phyloP scores from a whole-genome alignment of 2,329 filamentous ascomycete species.

The Hypoxylon sp. region DNA sequence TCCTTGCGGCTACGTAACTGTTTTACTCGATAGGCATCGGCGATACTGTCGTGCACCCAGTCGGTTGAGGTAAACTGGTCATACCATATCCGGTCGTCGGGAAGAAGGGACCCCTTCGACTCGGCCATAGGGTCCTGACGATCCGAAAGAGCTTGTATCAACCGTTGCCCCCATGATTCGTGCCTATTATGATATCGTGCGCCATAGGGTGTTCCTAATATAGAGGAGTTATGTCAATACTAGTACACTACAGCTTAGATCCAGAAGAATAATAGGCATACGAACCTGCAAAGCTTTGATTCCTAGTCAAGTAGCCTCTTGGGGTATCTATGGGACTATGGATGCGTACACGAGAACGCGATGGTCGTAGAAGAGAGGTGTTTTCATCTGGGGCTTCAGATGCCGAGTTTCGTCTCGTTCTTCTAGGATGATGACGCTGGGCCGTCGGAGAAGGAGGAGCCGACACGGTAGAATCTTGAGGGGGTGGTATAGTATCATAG shows the following conservation, averaged over 20 bases:
- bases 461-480: slow-evolving; percentile 35
- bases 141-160: slow-evolving; percentile 73
- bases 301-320: slow-evolving; percentile 53
- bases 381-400: slow-evolving; percentile 59
- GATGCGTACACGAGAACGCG: slow-evolving; percentile 61
- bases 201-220: slow-evolving; percentile 43
- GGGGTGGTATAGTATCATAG: slow-evolving; percentile 26
- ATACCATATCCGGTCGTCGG: slow-evolving; percentile 96
- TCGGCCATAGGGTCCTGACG: slow-evolving; percentile 72
- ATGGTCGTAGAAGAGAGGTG: slow-evolving; percentile 60
- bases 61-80: slow-evolving; percentile 98
- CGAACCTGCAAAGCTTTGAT: slow-evolving; percentile 63
- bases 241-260: neutral
- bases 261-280: slow-evolving; percentile 17
- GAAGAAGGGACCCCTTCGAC: slow-evolving; percentile 75
- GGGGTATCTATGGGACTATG: slow-evolving; percentile 53
- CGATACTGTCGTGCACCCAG: slow-evolving; percentile 98
- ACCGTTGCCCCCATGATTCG: slow-evolving; percentile 71
- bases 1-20: slow-evolving; percentile 85
- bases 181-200: slow-evolving; percentile 69
- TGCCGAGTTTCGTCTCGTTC: slow-evolving; percentile 46
- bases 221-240: slow-evolving; percentile 13
- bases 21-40: slow-evolving; percentile 91
- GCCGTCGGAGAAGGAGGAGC: slow-evolving; percentile 45
- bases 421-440: slow-evolving; percentile 47